Evolutionary conservation across 2,329 filamentous ascomycete genomes (phyloP).

Genomic region (Orbilia oligospora): DNA sequence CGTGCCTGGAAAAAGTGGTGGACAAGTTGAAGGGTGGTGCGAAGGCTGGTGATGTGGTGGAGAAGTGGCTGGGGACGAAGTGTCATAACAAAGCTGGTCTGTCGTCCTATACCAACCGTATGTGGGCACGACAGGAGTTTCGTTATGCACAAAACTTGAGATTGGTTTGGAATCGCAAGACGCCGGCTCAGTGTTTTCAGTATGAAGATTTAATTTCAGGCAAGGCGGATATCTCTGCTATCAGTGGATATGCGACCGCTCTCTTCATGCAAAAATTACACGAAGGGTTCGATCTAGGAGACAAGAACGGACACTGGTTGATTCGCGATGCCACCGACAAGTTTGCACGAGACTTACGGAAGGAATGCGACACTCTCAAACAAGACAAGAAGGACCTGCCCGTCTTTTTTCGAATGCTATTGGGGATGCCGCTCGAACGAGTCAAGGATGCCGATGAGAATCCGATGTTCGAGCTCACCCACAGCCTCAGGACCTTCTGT

Average conservation of each 20-base stretch:
- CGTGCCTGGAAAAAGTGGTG: slow-evolving; percentile 45
- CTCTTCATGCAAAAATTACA: slow-evolving; percentile 58
- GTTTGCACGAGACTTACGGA: slow-evolving; percentile 48
- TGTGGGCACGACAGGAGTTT: slow-evolving; percentile 60
- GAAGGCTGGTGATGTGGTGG: slow-evolving; percentile 37
- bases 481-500: slow-evolving; percentile 56
- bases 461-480: slow-evolving; percentile 48
- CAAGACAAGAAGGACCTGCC: slow-evolving; percentile 52
- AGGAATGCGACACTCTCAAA: slow-evolving; percentile 49
- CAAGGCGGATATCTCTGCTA: slow-evolving; percentile 54
- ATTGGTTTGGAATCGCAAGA: slow-evolving; percentile 53
- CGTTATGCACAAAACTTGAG: slow-evolving; percentile 50
- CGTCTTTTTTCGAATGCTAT: slow-evolving; percentile 47
- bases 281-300: slow-evolving; percentile 55
- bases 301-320: slow-evolving; percentile 51
- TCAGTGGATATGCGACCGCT: slow-evolving; percentile 54
- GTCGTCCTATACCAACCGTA: slow-evolving; percentile 58
- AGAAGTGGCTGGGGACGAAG: slow-evolving; percentile 48
- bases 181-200: slow-evolving; percentile 51
- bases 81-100: slow-evolving; percentile 59
- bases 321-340: slow-evolving; percentile 56
- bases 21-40: slow-evolving; percentile 30
- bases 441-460: slow-evolving; percentile 54
- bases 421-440: slow-evolving; percentile 46
- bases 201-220: slow-evolving; percentile 56